These are phyloP conservation scores for Rhinocladiella similis DNA, from an alignment of 2,329 filamentous ascomycete species.

Conservation along the genomic window DNA sequence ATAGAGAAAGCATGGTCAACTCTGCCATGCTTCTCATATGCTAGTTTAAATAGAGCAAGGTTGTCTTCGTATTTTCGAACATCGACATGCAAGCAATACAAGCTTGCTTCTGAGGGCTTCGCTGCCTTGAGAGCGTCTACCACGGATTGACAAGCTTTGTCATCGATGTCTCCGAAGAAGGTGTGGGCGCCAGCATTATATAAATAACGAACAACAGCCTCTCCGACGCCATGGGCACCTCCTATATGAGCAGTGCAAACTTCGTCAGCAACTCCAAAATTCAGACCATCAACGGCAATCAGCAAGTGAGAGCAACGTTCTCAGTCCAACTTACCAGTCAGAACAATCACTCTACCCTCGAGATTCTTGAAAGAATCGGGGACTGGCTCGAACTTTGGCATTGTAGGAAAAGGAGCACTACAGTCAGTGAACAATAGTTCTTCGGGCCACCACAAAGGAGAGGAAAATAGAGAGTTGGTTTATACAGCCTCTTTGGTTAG, in stretches of 20 bases:
- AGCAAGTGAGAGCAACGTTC: too few species aligned
- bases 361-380: background rate
- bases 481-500: too few species aligned
- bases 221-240: constrained; percentile 45
- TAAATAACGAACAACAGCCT: constrained; percentile 40
- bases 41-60: constrained; percentile 47
- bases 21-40: constrained; percentile 42
- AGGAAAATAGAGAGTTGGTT: too few species aligned
- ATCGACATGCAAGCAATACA: constrained; percentile 40
- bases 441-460: too few species aligned
- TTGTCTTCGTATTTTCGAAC: constrained; percentile 48
- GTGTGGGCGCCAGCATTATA: constrained; percentile 42
- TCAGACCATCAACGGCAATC: background rate
- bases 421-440: background rate
- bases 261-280: background rate
- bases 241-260: background rate
- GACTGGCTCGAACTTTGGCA: constrained; percentile 1
- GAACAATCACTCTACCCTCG: background rate
- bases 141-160: constrained; percentile 25
- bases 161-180: constrained; percentile 45
- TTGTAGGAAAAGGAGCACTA: background rate
- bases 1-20: constrained; percentile 51
- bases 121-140: background rate
- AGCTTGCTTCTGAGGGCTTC: background rate
- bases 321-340: constrained; percentile 1